These are phyloP conservation scores for Geotrichum ghanense DNA, from an alignment of 805 yeast genomes.

Conservation along the genomic window DNA sequence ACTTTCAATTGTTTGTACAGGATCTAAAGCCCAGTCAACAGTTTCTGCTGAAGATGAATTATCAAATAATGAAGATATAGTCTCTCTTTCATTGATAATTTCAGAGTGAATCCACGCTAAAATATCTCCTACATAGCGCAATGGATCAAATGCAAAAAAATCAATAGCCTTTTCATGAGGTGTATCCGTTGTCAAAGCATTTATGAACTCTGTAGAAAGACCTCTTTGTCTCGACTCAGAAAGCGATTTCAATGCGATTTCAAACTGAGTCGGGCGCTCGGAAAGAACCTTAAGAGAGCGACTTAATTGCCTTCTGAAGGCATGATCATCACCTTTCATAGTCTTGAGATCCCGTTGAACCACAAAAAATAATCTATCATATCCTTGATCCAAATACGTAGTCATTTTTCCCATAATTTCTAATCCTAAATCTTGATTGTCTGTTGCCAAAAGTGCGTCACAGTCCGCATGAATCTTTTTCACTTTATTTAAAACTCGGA, in stretches of 20 bases:
- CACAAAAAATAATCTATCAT: constrained; percentile 40
- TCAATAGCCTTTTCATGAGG: constrained; percentile 38
- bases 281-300: constrained; percentile 20
- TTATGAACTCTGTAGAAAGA: constrained; percentile 55
- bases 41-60: constrained; percentile 11
- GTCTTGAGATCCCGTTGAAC: constrained; percentile 22
- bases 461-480: constrained; percentile 56
- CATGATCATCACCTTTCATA: constrained; percentile 10
- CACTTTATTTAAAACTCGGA: constrained; percentile 47
- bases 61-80: constrained; percentile 51
- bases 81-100: constrained; percentile 78
- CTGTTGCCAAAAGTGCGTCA: constrained; percentile 49
- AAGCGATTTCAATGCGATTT: constrained; percentile 49
- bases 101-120: constrained; percentile 80
- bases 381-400: constrained; percentile 39
- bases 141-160: constrained; percentile 66
- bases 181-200: constrained; percentile 23
- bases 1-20: constrained; percentile 19
- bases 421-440: constrained; percentile 43
- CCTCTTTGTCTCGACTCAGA: constrained; percentile 55
- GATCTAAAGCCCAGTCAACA: constrained; percentile 6
- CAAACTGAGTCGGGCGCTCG: constrained; percentile 33
- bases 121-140: constrained; percentile 74
- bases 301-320: constrained; percentile 14
- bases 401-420: constrained; percentile 52